Percentiles rank a stretch among this genome's conserved stretches.
phyloP scores from a whole-genome alignment of 345 rosid genomes.

The Eucalyptus leucophloia region DNA sequence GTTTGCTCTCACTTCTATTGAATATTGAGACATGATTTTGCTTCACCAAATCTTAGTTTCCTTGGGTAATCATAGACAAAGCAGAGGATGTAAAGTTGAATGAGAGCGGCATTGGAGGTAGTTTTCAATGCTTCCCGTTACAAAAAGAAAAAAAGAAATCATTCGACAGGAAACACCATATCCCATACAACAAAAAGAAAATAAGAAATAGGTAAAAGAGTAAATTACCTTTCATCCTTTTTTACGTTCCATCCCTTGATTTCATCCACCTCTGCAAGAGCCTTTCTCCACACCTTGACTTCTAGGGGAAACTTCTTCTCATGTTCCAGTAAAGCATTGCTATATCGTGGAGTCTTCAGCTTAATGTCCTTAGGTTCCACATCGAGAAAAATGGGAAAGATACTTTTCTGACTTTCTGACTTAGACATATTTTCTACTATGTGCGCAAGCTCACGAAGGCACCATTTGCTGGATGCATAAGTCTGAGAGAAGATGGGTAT shows the following conservation, averaged over 20 bases:
- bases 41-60: too few relatives aligned
- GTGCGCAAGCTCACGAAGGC: not conserved
- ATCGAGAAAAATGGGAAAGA: rapidly evolving
- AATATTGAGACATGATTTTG: not conserved
- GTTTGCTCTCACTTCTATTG: not conserved
- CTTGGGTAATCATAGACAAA: too few relatives aligned
- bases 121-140: too few relatives aligned
- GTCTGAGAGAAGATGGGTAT: not conserved
- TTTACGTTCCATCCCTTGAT: rapidly evolving
- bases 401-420: rapidly evolving
- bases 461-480: not conserved
- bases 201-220: not conserved
- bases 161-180: rapidly evolving
- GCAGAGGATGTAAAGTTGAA: too few relatives aligned
- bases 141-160: not conserved
- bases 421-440: rapidly evolving
- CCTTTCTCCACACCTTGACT: rapidly evolving
- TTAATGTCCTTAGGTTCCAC: not conserved
- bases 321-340: rapidly evolving
- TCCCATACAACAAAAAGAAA: not conserved
- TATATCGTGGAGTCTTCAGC: rapidly evolving
- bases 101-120: not conserved
- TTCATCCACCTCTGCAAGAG: not conserved
- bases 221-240: not conserved
- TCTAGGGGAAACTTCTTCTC: rapidly evolving